phyloP scores from a whole-genome alignment of 2,329 filamentous ascomycete genomes.

The Monilinia fructicola region DNA sequence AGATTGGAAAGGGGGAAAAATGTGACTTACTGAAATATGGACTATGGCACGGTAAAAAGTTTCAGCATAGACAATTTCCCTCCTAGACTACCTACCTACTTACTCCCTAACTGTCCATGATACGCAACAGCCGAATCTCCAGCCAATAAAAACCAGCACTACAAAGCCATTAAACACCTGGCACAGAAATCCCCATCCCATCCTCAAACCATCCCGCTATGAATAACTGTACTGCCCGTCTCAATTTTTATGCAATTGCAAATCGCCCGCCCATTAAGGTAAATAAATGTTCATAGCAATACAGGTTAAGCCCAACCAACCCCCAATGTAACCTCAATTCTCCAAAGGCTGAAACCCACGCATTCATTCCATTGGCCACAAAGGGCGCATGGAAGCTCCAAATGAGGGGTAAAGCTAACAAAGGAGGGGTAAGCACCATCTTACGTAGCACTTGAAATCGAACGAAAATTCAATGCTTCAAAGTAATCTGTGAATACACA shows the following conservation, averaged over 20 bases:
- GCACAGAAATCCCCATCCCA: no score
- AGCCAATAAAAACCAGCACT: no score
- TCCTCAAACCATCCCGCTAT: background rate
- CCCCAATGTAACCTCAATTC: background rate
- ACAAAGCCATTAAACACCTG: no score
- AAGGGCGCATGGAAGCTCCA: background rate
- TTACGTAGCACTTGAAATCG: conserved; percentile 2
- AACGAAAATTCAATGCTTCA: conserved; percentile 1
- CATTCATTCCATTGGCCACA: conserved; percentile 4
- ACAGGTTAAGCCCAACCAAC: background rate
- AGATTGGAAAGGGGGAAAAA: background rate
- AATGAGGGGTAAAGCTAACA: conserved; percentile 21
- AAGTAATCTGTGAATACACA: background rate
- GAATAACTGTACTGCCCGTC: background rate
- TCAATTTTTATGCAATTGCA: background rate
- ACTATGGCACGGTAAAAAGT: background rate
- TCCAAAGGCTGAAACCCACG: background rate
- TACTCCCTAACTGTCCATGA: background rate
- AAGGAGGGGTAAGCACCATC: conserved; percentile 15
- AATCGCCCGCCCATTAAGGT: background rate
- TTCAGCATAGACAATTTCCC: background rate
- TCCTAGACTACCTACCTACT: background rate
- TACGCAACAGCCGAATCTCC: background rate
- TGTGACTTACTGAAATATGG: background rate
- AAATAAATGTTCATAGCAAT: background rate